Evolutionary conservation across 495 filamentous ascomycete species (phyloP).

Genomic region (Penicillium parvum): DNA sequence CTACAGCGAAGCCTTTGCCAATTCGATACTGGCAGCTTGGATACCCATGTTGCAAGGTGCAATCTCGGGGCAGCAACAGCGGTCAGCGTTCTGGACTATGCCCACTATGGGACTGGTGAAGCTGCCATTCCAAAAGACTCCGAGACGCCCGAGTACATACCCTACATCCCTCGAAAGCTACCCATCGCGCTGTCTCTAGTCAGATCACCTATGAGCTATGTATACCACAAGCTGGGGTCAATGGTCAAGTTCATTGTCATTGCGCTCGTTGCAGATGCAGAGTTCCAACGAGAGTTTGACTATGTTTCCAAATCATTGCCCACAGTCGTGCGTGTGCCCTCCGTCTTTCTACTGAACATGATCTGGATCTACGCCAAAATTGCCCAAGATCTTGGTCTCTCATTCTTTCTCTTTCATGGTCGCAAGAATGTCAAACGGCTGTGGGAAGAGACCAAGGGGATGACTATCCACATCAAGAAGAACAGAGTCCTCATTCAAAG

Average conservation of each 20-base stretch:
- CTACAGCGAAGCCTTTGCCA: constrained; percentile 34
- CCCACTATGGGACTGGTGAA: constrained; percentile 34
- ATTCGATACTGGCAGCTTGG: constrained; percentile 32
- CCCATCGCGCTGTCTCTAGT: constrained; percentile 24
- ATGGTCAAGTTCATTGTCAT: constrained; percentile 51
- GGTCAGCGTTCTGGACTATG: constrained; percentile 36
- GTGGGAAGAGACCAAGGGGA: constrained; percentile 47
- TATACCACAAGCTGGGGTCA: constrained; percentile 39
- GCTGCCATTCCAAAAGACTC: constrained; percentile 24
- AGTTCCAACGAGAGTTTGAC: constrained; percentile 55
- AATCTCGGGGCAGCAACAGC: constrained; percentile 41
- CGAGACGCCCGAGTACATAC: constrained; percentile 29
- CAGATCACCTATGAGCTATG: constrained; percentile 24
- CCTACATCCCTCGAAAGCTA: constrained; percentile 27
- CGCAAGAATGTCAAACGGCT: constrained; percentile 42
- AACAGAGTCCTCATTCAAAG: constrained; percentile 41
- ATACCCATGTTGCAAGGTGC: constrained; percentile 37
- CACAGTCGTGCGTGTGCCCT: constrained; percentile 34
- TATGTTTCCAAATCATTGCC: constrained; percentile 38
- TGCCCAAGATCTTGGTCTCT: constrained; percentile 36
- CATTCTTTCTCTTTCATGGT: constrained; percentile 47
- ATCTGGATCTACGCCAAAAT: constrained; percentile 48
- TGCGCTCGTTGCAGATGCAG: constrained; percentile 52
- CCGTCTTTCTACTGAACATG: constrained; percentile 37
- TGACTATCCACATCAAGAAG: constrained; percentile 44